Evolutionary conservation across 257 asterid species (phyloP), one percentile per base, ranked within the genome.

Genomic region (Echites panduratus): DNA sequence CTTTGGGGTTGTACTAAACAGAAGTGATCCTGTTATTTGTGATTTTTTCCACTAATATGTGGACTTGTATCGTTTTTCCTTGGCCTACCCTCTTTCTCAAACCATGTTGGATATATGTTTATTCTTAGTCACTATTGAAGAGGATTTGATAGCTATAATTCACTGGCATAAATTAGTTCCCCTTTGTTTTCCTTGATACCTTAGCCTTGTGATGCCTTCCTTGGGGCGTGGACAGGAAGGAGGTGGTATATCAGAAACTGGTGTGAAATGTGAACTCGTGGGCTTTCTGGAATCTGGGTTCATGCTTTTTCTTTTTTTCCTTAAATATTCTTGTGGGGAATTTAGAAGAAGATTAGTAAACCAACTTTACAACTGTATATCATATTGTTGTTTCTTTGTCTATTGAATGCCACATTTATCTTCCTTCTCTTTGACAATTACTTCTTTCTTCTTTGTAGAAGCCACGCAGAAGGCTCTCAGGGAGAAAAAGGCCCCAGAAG

Each of bases 401-500:
- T 24, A 14, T 50, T 71, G 26, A 52, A 52, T 24, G 9, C 16
- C 19, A 64, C 58, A 32, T 32, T 32, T 32, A 1, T 32, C 38
- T 32, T 32, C 38, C 38, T 32, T 32, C 3, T 32, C 38, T 32
- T 32, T 32, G 38, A 32, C 38, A 1, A 32, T 29, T 50, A 17
- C 43, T 29, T 49, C 43, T 40, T 64, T 26, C 70, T 63, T 50
- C 44, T 81, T 75, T 68, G 52, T 78, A 93, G 98, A 83, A 86
- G 88, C 89, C 71, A 85, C 90, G 40, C 49, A 85, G 76, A 89
- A 78, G 73, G 82, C 89, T 71, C 58, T 84, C 74, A 87, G 71
- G 84, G 92, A 89, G 74, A 90, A 83, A 32, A 82, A 77, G 81
- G 92, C 85, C 66, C 84, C 89, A 40, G 89, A 85, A 29, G 61